Evolutionary conservation across 441 rosid genomes (phyloP), one percentile per base, ranked within the genome.

Genomic region (Pelargonium myrrhifolium): DNA sequence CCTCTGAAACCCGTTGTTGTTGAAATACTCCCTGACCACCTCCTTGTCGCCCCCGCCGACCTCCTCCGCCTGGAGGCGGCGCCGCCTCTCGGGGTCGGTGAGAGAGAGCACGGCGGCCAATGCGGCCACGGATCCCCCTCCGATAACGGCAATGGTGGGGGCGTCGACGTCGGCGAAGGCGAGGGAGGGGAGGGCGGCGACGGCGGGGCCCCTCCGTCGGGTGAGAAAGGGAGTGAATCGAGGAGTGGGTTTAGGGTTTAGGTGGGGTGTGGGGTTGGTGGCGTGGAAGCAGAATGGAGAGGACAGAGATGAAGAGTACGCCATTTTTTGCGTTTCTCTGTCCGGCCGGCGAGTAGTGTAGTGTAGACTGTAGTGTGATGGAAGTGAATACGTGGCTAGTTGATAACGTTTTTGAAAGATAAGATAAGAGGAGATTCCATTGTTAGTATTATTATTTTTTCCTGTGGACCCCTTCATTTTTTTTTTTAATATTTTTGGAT

Each of bases 11-110:
- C 93, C 93, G 0, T 90, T 75, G 72, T 84, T 86, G 72, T 89
- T 90, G 81, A 89, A 90, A 79, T 90, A 93, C 77, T 93, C 96
- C 68, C 78, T 84, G 72, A 87, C 98, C 1, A 90, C 98, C 64
- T 93, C 97, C 80, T 89, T 90, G 70, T 90, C 97, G 8, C 86
- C 90, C 9, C 97, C 96, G 0, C 98, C 96, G 11, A 90, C 96
- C 71, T 93, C 96, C 79, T 85, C 91, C 39, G 98, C 96, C 83
- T 93, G 97, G 62, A 84, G 72, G 56, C 68, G 71, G 69, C 97
- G 81, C 42, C 98, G 82, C 26, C 87, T 80, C 80, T 89, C 92
- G 5, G 97, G 94, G 73, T 87, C 97, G 1, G 92, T 76, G n/a
- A 87, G 66, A 0, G 97, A 87, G 49, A 90, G 80, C 17, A 87